Base-by-base conservation (phyloP, 345 rosid genomes). In the Hibiscus tridactylites region DNA sequence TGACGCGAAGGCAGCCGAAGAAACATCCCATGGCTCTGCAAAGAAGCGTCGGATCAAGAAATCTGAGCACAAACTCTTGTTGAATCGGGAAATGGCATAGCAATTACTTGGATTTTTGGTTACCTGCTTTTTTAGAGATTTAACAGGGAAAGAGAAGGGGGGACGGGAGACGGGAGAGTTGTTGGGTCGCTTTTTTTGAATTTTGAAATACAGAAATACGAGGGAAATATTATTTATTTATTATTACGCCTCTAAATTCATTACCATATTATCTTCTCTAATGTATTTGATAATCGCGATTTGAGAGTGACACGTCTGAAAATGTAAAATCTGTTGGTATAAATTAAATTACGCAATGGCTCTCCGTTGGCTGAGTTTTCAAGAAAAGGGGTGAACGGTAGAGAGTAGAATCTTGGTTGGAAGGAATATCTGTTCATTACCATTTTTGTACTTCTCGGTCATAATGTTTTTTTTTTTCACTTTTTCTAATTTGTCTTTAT, bases 11-110 rank as follows among this genome's bases (percentile, higher is more conserved):
- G 79, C 98, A 93, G 15, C 78, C 82, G 47, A 93, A 77, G 77
- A 91, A 88, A 73, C 98, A 91, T 37, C 92, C 88, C 98, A 93
- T 93, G 74, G 84, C 85, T n/a, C 50, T 9, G 11, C 81, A 81
- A 3, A 85, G 68, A 9, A 11, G 13, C 58, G 86, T 77, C 49
- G 29, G 24, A 65, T 77, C 77, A 16, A 83, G 56, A 53, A 72
- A 80, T 17, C 83, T 73, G 68, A 82, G 1, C 33, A 47, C 79
- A 83, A 61, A 31, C 3, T 46, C 50, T 46, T 74, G 83, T 12
- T 75, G 85, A 73, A 68, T 79, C 81, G 84, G 65, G 72, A 79
- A 72, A 60, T 62, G 5, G 70, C 81, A 83, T 86, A 74, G 79
- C 89, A 88, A 83, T 70, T 82, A 85, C 81, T 86, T 71, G 79